phyloP scores from a whole-genome alignment of 164 flowering plant species.

The Berberis thunbergii region DNA sequence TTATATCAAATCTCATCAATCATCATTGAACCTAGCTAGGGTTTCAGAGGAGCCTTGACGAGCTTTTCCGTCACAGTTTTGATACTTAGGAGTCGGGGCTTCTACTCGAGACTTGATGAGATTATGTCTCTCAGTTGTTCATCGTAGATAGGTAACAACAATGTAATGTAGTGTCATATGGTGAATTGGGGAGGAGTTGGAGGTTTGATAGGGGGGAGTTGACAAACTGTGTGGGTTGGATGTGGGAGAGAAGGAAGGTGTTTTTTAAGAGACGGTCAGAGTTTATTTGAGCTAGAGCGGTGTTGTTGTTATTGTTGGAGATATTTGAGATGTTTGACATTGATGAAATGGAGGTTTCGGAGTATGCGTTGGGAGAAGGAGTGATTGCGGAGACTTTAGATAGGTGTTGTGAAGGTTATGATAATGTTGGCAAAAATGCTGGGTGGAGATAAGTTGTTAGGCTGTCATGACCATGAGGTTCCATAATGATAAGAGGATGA shows the following conservation, averaged over 20 bases:
- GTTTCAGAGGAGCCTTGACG: too few species aligned
- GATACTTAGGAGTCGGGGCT: too few species aligned
- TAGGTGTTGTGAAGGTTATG: constrained; percentile 20
- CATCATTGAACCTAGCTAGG: too few species aligned
- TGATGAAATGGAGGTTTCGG: constrained; percentile 60
- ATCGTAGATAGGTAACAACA: too few species aligned
- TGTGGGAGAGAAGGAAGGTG: constrained; percentile 15
- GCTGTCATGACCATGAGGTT: constrained; percentile 33
- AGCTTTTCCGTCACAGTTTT: too few species aligned
- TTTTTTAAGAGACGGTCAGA: constrained; percentile 53
- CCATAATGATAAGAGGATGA: constrained; percentile 44
- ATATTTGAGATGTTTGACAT: constrained; percentile 52
- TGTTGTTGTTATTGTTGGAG: constrained; percentile 46
- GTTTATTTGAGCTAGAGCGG: constrained; percentile 59
- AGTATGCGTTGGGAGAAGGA: constrained; percentile 70
- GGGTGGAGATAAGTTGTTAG: constrained; percentile 53
- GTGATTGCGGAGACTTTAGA: constrained; percentile 48
- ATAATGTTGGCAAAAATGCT: constrained; percentile 40
- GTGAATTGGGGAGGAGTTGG: constrained; percentile 38
- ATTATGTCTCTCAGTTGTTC: too few species aligned
- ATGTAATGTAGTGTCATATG: neutral
- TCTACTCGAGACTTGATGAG: too few species aligned
- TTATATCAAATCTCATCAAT: too few species aligned
- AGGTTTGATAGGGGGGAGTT: constrained; percentile 45
- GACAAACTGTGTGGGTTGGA: constrained; percentile 29